These are phyloP conservation scores for Leccinum disarticulatum DNA, from an alignment of 768 basidiomycete genomes.

Conservation along the genomic window DNA sequence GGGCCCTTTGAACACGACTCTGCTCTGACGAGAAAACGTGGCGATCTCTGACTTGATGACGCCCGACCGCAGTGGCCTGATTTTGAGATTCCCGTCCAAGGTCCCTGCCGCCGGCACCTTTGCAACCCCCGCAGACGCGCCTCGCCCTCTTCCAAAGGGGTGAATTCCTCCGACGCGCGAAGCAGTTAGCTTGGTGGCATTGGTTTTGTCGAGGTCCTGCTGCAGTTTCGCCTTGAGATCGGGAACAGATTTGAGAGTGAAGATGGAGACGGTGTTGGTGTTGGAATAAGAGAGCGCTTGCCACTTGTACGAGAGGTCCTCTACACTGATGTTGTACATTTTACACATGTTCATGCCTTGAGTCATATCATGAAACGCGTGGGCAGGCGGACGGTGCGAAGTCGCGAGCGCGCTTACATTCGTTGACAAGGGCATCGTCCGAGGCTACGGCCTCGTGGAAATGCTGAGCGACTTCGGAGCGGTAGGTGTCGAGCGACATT, in stretches of 20 bases:
- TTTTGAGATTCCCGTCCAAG: slow-evolving; percentile 20
- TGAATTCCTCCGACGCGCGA: slow-evolving; percentile 19
- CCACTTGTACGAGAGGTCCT: slow-evolving; percentile 64
- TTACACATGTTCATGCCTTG: slow-evolving; percentile 65
- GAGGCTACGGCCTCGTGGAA: slow-evolving; percentile 31
- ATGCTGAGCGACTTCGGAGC: slow-evolving; percentile 22
- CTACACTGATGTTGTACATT: slow-evolving; percentile 54
- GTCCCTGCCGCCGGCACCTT: neutral
- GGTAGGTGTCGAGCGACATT: slow-evolving; percentile 25
- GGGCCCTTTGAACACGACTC: slow-evolving; percentile 32
- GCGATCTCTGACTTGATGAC: slow-evolving; percentile 20
- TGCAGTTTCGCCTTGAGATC: slow-evolving; percentile 44
- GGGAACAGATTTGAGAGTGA: slow-evolving; percentile 49
- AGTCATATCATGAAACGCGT: slow-evolving; percentile 13
- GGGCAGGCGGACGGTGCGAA: neutral
- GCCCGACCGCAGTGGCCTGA: slow-evolving; percentile 5
- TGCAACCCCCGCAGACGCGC: neutral
- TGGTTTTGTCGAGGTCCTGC: slow-evolving; percentile 34
- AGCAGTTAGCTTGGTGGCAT: slow-evolving; percentile 35
- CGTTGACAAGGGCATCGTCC: slow-evolving; percentile 47
- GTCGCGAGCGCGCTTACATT: slow-evolving; percentile 43
- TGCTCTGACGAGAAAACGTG: slow-evolving; percentile 27
- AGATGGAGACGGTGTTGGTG: slow-evolving; percentile 40
- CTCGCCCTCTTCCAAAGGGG: slow-evolving; percentile 15
- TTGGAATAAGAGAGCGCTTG: slow-evolving; percentile 48